Conservation (phyloP, 1,284 basidiomycete genomes). For the Bondarzewia mesenterica region DNA sequence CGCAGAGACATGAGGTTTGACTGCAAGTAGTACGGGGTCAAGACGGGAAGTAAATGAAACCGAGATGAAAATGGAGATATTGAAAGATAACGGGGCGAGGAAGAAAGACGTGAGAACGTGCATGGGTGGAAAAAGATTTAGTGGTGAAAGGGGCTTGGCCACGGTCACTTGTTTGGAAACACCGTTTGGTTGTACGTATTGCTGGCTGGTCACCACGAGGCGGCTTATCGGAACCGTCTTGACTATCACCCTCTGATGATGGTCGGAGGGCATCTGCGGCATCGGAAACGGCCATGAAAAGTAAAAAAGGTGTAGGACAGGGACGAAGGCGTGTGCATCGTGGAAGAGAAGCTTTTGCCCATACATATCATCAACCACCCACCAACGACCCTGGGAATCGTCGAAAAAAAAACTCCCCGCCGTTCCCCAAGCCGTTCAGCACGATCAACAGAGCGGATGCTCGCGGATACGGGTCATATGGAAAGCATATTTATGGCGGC, state of each 20-base stretch:
- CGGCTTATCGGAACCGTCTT: constrained; percentile 41
- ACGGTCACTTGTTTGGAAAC: constrained; percentile 16
- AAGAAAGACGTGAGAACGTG: constrained; percentile 5
- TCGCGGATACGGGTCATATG: constrained; percentile 24
- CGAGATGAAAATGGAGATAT: background rate
- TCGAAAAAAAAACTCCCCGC: constrained; percentile 29
- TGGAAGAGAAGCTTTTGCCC: constrained; percentile 9
- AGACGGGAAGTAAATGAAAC: background rate
- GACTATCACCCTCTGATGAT: constrained; percentile 39
- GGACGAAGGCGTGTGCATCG: background rate
- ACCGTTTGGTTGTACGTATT: constrained; percentile 4
- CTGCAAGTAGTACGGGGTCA: background rate
- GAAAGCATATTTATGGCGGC: constrained; percentile 22
- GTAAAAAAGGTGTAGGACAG: too few relatives aligned
- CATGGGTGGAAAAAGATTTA: constrained; percentile 7
- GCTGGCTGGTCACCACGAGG: constrained; percentile 16
- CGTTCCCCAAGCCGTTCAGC: constrained; percentile 22
- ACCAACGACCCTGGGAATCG: constrained; percentile 25
- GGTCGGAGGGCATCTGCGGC: constrained; percentile 43
- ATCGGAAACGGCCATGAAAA: constrained; percentile 34
- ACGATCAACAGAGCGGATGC: constrained; percentile 20
- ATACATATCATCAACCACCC: constrained; percentile 21
- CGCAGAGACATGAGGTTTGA: background rate
- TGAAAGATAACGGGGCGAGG: too few relatives aligned
- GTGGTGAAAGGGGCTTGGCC: constrained; percentile 10